Evolutionary conservation across 345 rosid genomes (phyloP).

Genomic region (Hypericum androsaemum): DNA sequence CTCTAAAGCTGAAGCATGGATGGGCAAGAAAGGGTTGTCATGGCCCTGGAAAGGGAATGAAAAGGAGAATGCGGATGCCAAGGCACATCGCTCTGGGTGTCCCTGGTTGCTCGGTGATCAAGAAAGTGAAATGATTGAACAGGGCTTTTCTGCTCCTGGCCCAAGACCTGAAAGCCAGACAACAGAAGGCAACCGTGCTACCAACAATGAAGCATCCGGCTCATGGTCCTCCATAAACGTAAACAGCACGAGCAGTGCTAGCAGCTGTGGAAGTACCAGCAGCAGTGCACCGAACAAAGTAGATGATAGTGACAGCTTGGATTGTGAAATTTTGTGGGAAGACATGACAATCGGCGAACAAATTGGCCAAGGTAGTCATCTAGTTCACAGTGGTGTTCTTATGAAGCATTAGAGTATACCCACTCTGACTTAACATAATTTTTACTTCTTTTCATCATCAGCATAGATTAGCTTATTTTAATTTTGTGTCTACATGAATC

Average conservation of each 20-base stretch:
- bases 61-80: conserved; percentile 52
- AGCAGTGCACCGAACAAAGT: conserved; percentile 66
- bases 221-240: conserved; percentile 56
- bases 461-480: not conserved
- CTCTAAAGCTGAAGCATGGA: conserved; percentile 84
- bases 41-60: conserved; percentile 98
- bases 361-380: conserved; percentile 77
- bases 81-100: conserved; percentile 37
- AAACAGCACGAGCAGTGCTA: conserved; percentile 84
- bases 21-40: conserved; percentile 69
- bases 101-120: conserved; percentile 53
- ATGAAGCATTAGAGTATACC: not conserved
- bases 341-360: conserved; percentile 78
- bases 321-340: conserved; percentile 90
- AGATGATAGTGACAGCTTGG: conserved; percentile 73
- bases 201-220: conserved; percentile 56
- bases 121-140: conserved; percentile 36
- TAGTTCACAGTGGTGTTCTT: conserved; percentile 5
- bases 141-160: conserved; percentile 29
- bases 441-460: not conserved
- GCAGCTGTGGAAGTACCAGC: conserved; percentile 87
- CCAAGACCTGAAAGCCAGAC: conserved; percentile 38
- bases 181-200: conserved; percentile 40
- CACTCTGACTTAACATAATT: no score
- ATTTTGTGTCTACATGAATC: conserved; percentile 4